Conservation (phyloP, 805 yeast species). For the Wickerhamiella bombiphila region DNA sequence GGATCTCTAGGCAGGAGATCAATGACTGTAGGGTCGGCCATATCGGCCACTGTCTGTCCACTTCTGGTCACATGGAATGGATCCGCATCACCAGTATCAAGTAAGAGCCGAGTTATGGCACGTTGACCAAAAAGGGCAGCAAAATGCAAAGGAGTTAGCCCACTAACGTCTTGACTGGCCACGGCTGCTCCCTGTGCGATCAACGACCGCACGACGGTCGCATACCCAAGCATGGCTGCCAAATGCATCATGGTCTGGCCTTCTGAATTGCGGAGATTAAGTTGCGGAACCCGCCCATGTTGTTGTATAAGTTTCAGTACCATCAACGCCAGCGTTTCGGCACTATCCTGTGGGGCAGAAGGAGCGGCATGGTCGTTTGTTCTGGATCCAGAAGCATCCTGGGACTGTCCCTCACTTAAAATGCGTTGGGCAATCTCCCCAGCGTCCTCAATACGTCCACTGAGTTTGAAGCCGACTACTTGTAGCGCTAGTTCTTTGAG, state of each 20-base stretch:
- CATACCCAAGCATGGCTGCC: constrained; percentile 63
- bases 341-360: constrained; percentile 23
- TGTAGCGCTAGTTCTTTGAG: constrained; percentile 89
- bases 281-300: constrained; percentile 37
- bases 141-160: constrained; percentile 76
- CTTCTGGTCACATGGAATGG: constrained; percentile 19
- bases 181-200: constrained; percentile 42
- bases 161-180: constrained; percentile 63
- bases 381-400: not conserved
- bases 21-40: constrained; percentile 20
- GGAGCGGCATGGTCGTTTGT: not conserved
- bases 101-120: constrained; percentile 23
- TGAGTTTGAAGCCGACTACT: constrained; percentile 93
- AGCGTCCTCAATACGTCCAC: constrained; percentile 89
- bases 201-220: constrained; percentile 44
- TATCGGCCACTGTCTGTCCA: constrained; percentile 26
- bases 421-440: constrained; percentile 83
- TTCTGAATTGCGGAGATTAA: constrained; percentile 66
- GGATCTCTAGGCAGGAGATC: constrained; percentile 19
- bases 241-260: constrained; percentile 85
- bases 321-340: constrained; percentile 18
- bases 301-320: constrained; percentile 22
- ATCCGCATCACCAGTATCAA: constrained; percentile 17
- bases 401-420: constrained; percentile 25
- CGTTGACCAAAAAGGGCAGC: constrained; percentile 67